Percentiles rank a stretch among this genome's conserved stretches.
Evolutionary conservation across 1,284 basidiomycete species (phyloP).

Genomic region (Moniliophthora roreri): DNA sequence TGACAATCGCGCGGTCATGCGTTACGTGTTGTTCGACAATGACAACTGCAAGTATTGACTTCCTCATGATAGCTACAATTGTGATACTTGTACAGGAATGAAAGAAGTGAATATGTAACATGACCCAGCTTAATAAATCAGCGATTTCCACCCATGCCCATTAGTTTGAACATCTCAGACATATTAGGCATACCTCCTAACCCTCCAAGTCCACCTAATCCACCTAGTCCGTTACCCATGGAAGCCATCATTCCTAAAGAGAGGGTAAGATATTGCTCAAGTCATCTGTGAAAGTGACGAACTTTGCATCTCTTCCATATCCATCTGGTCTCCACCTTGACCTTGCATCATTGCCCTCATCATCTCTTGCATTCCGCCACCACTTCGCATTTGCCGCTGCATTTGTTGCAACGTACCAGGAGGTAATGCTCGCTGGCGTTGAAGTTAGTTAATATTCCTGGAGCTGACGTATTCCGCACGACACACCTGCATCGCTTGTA

Average conservation of each 20-base stretch:
- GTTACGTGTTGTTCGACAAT: too few relatives aligned
- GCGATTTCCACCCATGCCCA: constrained; percentile 67
- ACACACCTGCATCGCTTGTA: constrained; percentile 84
- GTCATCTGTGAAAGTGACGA: constrained; percentile 23
- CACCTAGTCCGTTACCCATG: constrained; percentile 66
- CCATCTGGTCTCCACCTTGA: constrained; percentile 78
- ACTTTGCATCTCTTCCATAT: constrained; percentile 89
- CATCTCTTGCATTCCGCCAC: constrained; percentile 92
- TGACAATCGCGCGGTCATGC: neutral
- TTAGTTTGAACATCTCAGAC: constrained; percentile 82
- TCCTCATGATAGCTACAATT: neutral
- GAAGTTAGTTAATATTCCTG: constrained; percentile 10
- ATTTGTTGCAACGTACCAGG: constrained; percentile 87
- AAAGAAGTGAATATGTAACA: neutral
- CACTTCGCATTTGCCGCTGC: constrained; percentile 79
- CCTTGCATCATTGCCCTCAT: constrained; percentile 96
- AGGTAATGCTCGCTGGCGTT: constrained; percentile 76
- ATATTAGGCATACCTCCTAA: constrained; percentile 59
- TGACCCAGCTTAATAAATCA: constrained; percentile 5
- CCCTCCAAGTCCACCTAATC: constrained; percentile 59
- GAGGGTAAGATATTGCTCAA: constrained; percentile 8
- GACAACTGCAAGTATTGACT: too few relatives aligned
- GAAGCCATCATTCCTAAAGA: constrained; percentile 76
- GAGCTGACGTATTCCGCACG: constrained; percentile 6
- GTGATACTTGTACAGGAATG: neutral